Conservation (phyloP, 306 rosid species). For the Calophaca sinica region DNA sequence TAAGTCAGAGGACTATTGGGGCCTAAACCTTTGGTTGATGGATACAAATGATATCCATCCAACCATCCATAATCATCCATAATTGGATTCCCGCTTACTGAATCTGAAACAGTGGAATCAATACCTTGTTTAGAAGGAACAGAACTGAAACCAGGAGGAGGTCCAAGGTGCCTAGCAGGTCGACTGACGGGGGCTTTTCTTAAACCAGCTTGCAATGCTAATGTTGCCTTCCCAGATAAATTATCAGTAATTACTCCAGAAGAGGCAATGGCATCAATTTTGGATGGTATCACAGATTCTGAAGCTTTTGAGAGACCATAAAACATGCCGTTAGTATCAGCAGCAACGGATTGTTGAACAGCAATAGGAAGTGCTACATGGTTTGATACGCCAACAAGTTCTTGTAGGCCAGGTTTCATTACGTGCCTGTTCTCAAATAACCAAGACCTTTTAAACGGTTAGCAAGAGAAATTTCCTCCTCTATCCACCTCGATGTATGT, state of each 20-base stretch:
- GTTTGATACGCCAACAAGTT: slow-evolving; percentile 51
- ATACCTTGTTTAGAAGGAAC: slow-evolving; percentile 67
- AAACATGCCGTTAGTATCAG: slow-evolving; percentile 46
- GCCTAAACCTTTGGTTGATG: slow-evolving; percentile 60
- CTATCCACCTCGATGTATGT: slow-evolving; percentile 59
- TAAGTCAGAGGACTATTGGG: slow-evolving; percentile 49
- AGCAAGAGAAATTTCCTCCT: slow-evolving; percentile 64
- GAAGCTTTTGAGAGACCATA: slow-evolving; percentile 56
- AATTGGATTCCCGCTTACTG: slow-evolving; percentile 61
- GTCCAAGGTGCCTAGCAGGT: slow-evolving; percentile 87
- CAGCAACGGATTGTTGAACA: slow-evolving; percentile 59
- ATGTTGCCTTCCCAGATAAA: slow-evolving; percentile 45
- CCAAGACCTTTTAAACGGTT: slow-evolving; percentile 63
- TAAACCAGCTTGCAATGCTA: slow-evolving; percentile 53
- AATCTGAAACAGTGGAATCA: slow-evolving; percentile 65
- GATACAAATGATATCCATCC: slow-evolving; percentile 85
- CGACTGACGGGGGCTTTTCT: slow-evolving; percentile 76
- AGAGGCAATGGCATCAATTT: slow-evolving; percentile 54
- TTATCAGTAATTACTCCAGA: slow-evolving; percentile 57
- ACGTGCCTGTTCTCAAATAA: slow-evolving; percentile 71
- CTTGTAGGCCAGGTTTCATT: slow-evolving; percentile 54
- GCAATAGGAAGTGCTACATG: slow-evolving; percentile 57
- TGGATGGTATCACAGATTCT: slow-evolving; percentile 54
- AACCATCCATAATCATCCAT: slow-evolving; percentile 95
- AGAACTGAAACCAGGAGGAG: slow-evolving; percentile 87